Conservation (phyloP, 768 basidiomycete genomes). For the Leccinum incarnatum region DNA sequence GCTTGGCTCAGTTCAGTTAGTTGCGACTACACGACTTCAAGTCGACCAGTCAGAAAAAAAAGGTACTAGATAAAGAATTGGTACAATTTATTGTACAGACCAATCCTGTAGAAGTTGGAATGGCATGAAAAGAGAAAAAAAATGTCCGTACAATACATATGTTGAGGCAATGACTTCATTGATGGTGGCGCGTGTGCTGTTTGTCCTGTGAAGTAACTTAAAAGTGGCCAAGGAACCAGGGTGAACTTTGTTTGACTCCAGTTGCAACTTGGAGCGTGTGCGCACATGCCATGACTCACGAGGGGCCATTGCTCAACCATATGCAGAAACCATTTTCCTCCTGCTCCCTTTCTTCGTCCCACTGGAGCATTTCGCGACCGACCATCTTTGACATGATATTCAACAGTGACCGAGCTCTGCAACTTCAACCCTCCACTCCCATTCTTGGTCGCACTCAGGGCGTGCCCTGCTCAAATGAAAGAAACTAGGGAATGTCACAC, state of each 20-base stretch:
- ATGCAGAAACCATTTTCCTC: conserved; percentile 24
- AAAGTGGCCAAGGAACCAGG: conserved; percentile 17
- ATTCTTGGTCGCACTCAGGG: conserved; percentile 45
- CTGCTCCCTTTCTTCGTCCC: conserved; percentile 16
- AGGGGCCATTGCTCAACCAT: background rate
- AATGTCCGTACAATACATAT: conserved; percentile 69
- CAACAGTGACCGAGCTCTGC: conserved; percentile 35
- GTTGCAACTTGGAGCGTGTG: conserved; percentile 7
- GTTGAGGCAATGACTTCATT: conserved; percentile 38
- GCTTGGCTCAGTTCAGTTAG: too few species aligned
- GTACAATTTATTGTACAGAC: too few species aligned
- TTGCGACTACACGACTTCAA: too few species aligned
- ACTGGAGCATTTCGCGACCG: conserved; percentile 25
- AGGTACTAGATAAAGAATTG: too few species aligned
- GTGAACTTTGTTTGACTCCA: conserved; percentile 16
- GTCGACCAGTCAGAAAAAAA: too few species aligned
- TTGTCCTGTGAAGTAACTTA: conserved; percentile 12
- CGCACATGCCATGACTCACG: background rate
- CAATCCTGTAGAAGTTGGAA: conserved; percentile 11
- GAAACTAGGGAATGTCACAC: conserved; percentile 26
- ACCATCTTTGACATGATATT: conserved; percentile 35
- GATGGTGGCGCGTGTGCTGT: conserved; percentile 24
- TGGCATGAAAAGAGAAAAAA: conserved; percentile 56
- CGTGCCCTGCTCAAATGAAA: conserved; percentile 37
- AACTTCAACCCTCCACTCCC: conserved; percentile 34